phyloP scores from a whole-genome alignment of 1,284 basidiomycete species.

The Trametes polyzona region DNA sequence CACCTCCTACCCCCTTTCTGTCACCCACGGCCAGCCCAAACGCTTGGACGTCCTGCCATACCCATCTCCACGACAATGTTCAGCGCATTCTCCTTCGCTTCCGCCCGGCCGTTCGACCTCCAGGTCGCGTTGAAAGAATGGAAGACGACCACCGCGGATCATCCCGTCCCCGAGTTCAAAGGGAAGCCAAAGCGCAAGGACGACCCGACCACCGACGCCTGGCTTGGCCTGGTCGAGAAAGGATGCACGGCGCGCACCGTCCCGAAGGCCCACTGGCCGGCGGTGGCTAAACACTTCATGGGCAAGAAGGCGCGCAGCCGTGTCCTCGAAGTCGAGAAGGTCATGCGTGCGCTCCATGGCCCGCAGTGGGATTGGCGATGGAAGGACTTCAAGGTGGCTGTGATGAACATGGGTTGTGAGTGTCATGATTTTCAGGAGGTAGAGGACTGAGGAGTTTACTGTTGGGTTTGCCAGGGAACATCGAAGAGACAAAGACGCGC shows the following conservation, averaged over 20 bases:
- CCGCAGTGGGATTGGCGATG: constrained; percentile 75
- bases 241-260: constrained; percentile 64
- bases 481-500: constrained; percentile 56
- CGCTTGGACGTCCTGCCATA: too few species aligned
- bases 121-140: constrained; percentile 13
- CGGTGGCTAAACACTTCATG: constrained; percentile 73
- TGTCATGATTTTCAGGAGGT: constrained; percentile 20
- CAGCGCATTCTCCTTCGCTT: constrained; percentile 12
- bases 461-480: constrained; percentile 50
- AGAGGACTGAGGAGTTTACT: background rate
- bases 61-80: constrained; percentile 7
- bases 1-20: background rate
- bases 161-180: constrained; percentile 50
- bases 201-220: constrained; percentile 62
- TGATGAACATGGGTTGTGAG: constrained; percentile 77
- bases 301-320: constrained; percentile 63
- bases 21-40: background rate
- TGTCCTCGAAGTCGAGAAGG: constrained; percentile 64
- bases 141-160: constrained; percentile 10
- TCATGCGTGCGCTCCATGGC: constrained; percentile 67
- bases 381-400: constrained; percentile 73
- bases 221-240: constrained; percentile 64
- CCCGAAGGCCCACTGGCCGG: constrained; percentile 73
- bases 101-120: constrained; percentile 14
- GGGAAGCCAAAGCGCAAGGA: constrained; percentile 59